Conservation (phyloP, 495 filamentous ascomycete genomes). For the Parathielavia appendiculata region DNA sequence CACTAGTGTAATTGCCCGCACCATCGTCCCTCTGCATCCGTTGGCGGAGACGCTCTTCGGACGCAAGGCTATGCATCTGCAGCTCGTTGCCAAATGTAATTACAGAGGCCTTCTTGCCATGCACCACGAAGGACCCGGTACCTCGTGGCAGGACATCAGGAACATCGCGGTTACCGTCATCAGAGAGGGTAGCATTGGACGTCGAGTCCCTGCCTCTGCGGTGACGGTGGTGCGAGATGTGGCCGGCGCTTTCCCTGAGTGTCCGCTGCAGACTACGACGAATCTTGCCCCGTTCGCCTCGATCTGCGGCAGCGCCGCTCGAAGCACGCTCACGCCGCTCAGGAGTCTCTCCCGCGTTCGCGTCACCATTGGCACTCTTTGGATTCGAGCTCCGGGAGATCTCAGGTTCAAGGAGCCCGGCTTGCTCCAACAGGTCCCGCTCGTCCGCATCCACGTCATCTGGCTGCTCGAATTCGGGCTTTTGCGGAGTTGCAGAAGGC, state of each 20-base stretch:
- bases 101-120: constrained; percentile 96
- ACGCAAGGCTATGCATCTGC: constrained; percentile 75
- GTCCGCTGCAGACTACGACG: constrained; percentile 91
- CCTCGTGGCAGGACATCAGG: constrained; percentile 67
- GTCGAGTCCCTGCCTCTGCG: constrained; percentile 72
- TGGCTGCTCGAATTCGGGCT: constrained; percentile 23
- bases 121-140: constrained; percentile 85
- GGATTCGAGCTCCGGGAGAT: constrained; percentile 16
- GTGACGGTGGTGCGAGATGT: constrained; percentile 62
- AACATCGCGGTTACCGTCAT: constrained; percentile 54
- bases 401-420: constrained; percentile 40
- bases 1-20: constrained; percentile 19
- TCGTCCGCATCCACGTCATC: constrained; percentile 47
- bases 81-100: constrained; percentile 91
- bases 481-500: constrained; percentile 22
- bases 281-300: constrained; percentile 54
- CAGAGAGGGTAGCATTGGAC: constrained; percentile 55
- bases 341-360: constrained; percentile 30
- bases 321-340: constrained; percentile 33
- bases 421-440: constrained; percentile 46
- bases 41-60: constrained; percentile 65
- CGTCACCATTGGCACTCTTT: constrained; percentile 17
- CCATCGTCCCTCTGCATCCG: constrained; percentile 39
- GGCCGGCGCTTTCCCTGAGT: constrained; percentile 68
- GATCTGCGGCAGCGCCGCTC: constrained; percentile 35